Conservation (phyloP, 306 rosid genomes). For the Pachyrhizus erosus region DNA sequence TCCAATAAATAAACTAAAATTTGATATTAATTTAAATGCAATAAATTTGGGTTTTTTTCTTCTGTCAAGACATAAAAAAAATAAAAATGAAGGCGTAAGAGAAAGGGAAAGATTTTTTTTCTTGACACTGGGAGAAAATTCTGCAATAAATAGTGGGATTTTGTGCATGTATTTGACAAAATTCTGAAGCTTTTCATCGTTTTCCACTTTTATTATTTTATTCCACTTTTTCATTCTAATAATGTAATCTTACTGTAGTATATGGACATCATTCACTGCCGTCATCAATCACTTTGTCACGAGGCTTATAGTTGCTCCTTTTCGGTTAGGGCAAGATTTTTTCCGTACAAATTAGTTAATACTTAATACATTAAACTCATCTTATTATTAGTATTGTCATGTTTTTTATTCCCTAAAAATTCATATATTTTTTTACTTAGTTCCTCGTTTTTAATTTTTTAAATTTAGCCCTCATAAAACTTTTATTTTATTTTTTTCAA, state of each 20-base stretch:
- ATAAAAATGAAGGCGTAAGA: not conserved
- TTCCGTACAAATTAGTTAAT: not conserved
- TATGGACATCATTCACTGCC: not conserved
- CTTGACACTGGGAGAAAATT: conserved; percentile 6
- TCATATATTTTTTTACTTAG: not conserved
- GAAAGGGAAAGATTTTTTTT: not conserved
- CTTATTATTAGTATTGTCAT: not conserved
- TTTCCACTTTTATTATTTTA: conserved; percentile 7
- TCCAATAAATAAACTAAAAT: not conserved
- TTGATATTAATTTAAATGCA: not conserved
- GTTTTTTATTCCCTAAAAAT: not conserved
- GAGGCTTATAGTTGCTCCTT: not conserved
- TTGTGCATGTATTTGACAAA: conserved; percentile 32
- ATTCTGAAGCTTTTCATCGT: conserved; percentile 15
- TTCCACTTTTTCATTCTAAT: not conserved
- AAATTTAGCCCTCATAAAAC: not conserved
- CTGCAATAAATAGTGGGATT: conserved; percentile 10
- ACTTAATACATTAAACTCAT: too few species aligned
- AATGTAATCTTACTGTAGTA: not conserved
- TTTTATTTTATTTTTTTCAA: not conserved
- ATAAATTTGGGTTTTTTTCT: not conserved
- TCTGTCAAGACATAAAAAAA: conserved; percentile 16
- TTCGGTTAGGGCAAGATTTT: not conserved
- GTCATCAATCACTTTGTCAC: conserved; percentile 24
- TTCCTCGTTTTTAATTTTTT: not conserved